Evolutionary conservation across 2,329 filamentous ascomycete species (phyloP), one percentile per base, ranked within the genome.

Genomic region (Calycina herbarum): DNA sequence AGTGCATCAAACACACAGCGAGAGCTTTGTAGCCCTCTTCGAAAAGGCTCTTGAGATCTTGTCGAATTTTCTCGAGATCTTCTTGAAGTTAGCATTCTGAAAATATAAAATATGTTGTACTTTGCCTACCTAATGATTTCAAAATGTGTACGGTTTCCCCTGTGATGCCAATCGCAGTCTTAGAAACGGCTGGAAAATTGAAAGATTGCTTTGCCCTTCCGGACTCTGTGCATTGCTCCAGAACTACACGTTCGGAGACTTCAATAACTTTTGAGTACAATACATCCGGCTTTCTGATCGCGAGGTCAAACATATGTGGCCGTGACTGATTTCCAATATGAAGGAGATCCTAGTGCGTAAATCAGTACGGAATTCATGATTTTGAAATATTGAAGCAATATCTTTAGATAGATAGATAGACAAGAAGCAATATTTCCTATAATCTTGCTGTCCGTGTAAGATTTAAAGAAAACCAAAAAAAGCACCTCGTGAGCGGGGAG

Each of bases 211-310:
- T 79, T 0, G 87, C 88, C 64, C 84, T 79, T 0, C 79, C 80
- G 74, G 97, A 92, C 78, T 97, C 94, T 0, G 93, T 92, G 72
- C 96, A 97, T 75, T 96, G 93, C 75, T 97, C 93, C 11, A 97
- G 80, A 0, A 93, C 97, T 3, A 97, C 93, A 42, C 94, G 83
- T 82, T 97, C 94, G 67, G 96, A 91, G 54, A 97, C 84, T 79
- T 97, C 94, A n/a, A 97, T 82, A 0, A 97, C 93, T 59, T 82
- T 83, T 74, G 93, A 88, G 76, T 97, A 97, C 5, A 97, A 80
- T 6, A 96, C 91, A 71, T 96, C 93, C 0, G 94, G 93, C 75
- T 94, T 93, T 71, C 85, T 83, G 71, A 97, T 96, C 20, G 91
- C 91, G 57, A 97, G 82, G 75, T 97, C 94, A 73, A 97, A 97